Percentiles rank a stretch among this genome's conserved stretches.
Conservation (phyloP, 805 yeast genomes). For the Yueomyces sp. region DNA sequence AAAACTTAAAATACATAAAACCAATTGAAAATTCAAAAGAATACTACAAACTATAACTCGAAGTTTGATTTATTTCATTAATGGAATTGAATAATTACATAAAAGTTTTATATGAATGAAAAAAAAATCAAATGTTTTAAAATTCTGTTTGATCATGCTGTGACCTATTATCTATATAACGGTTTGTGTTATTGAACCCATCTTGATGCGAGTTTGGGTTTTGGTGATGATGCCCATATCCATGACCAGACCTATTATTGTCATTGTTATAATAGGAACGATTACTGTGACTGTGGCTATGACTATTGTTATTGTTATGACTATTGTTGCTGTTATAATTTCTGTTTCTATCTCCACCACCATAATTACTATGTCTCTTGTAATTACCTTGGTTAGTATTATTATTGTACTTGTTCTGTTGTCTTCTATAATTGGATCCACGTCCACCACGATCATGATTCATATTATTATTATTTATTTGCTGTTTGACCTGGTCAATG, state of each 20-base stretch:
- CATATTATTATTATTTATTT: slow-evolving; percentile 38
- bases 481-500: slow-evolving; percentile 65
- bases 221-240: slow-evolving; percentile 1
- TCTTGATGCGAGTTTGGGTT: neutral
- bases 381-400: slow-evolving; percentile 18
- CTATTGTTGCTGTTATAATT: slow-evolving; percentile 8
- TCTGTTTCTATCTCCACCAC: slow-evolving; percentile 10
- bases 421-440: slow-evolving; percentile 24
- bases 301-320: slow-evolving; percentile 8
- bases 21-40: neutral
- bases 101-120: too few relatives aligned
- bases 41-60: neutral
- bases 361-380: slow-evolving; percentile 14
- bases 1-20: neutral
- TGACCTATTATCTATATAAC: neutral
- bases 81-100: neutral
- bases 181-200: neutral
- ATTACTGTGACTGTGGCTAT: slow-evolving; percentile 4
- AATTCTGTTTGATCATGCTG: neutral
- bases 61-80: neutral
- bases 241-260: slow-evolving; percentile 5
- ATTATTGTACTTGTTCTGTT: slow-evolving; percentile 3
- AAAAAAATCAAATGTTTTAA: too few relatives aligned
- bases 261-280: slow-evolving; percentile 4
- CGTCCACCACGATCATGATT: slow-evolving; percentile 12